Evolutionary conservation across 2,329 filamentous ascomycete species (phyloP).

Genomic region (Cryphonectria japonica): DNA sequence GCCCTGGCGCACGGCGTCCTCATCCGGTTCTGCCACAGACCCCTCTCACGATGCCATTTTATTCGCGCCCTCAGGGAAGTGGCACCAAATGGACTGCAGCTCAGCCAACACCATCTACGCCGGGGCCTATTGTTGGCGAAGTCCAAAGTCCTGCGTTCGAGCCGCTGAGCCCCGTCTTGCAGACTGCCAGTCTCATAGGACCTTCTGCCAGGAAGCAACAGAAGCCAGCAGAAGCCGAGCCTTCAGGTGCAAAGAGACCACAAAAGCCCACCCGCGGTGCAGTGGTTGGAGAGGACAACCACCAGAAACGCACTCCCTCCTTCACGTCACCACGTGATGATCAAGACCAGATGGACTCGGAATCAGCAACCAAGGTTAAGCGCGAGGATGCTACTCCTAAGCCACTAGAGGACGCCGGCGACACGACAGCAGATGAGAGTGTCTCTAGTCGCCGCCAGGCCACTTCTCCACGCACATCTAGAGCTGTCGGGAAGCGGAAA

Average conservation of each 20-base stretch:
- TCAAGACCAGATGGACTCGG: constrained; percentile 48
- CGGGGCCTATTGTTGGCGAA: constrained; percentile 45
- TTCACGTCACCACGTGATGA: constrained; percentile 24
- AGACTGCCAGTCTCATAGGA: constrained; percentile 40
- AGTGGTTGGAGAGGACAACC: constrained; percentile 37
- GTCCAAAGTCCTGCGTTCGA: constrained; percentile 59
- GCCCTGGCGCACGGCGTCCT: constrained; percentile 20
- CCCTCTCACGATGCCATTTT: constrained; percentile 26
- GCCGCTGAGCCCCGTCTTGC: constrained; percentile 59
- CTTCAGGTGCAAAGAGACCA: constrained; percentile 32
- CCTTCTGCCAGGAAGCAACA: constrained; percentile 41
- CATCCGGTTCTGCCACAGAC: constrained; percentile 32
- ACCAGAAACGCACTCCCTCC: constrained; percentile 26
- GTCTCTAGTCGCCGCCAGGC: constrained; percentile 44
- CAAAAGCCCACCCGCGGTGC: constrained; percentile 37
- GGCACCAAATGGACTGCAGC: constrained; percentile 64
- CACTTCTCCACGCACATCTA: constrained; percentile 43
- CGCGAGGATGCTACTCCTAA: constrained; percentile 61
- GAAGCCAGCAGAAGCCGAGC: constrained; percentile 36
- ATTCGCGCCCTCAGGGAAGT: constrained; percentile 34
- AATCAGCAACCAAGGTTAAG: constrained; percentile 53
- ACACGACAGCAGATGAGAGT: constrained; percentile 60
- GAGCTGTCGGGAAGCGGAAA: constrained; percentile 55
- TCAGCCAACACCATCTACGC: constrained; percentile 61
- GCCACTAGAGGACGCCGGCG: constrained; percentile 57